phyloP scores from a whole-genome alignment of 768 basidiomycete genomes.

The Atractiella rhizophila region DNA sequence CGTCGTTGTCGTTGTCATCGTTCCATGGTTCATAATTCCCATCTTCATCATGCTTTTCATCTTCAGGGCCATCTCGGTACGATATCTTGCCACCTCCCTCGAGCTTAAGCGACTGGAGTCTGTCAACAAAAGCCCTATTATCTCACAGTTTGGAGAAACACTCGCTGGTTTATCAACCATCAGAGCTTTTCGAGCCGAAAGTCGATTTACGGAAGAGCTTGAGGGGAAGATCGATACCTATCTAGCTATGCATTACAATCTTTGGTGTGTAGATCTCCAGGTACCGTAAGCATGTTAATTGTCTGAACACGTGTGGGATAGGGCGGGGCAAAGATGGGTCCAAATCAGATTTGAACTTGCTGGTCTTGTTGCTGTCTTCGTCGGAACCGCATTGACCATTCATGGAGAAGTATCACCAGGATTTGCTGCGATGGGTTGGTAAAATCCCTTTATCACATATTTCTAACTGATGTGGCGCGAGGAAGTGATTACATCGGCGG shows the following conservation, averaged over 20 bases:
- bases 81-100: conserved; percentile 23
- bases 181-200: conserved; percentile 23
- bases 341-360: neutral
- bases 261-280: too few relatives aligned
- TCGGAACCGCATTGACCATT: conserved; percentile 40
- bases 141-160: conserved; percentile 22
- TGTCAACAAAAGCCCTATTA: conserved; percentile 22
- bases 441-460: too few relatives aligned
- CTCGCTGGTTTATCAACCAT: conserved; percentile 24
- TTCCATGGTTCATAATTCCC: conserved; percentile 18
- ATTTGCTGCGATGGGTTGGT: conserved; percentile 39
- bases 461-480: too few relatives aligned
- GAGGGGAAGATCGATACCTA: conserved; percentile 21
- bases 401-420: conserved; percentile 36
- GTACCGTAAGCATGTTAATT: too few relatives aligned
- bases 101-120: conserved; percentile 24
- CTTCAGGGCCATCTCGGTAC: conserved; percentile 18
- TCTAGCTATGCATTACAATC: too few relatives aligned
- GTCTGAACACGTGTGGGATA: too few relatives aligned
- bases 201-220: conserved; percentile 22
- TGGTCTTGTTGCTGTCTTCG: conserved; percentile 43
- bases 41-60: conserved; percentile 22
- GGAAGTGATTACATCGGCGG: too few relatives aligned
- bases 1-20: conserved; percentile 1
- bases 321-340: too few relatives aligned